Base-by-base conservation (phyloP, 1,284 basidiomycete genomes). In the Boletellus dicymbophilus region DNA sequence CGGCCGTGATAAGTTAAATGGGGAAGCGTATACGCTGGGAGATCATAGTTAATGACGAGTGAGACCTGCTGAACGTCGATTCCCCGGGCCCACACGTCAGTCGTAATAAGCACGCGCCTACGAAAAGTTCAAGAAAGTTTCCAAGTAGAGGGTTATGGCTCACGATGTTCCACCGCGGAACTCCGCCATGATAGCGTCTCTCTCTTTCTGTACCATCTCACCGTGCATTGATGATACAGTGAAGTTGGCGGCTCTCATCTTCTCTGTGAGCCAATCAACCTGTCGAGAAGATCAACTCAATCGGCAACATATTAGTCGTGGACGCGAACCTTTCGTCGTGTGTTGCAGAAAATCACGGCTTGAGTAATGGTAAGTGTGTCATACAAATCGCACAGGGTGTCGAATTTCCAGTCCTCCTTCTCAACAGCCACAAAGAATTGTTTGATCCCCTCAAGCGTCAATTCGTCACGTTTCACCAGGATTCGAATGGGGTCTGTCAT, bases 341-440 rank as follows among this genome's bases (percentile, higher is more conserved):
- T 99, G 77, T 99, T 99, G 77, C 97, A 99, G 79, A 99, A 99
- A 67, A 99, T 98, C 70, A 99, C 96, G 25, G 97, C 96, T 79
- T 99, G 97, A 1, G 97, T 99, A 72, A 99, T 99, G 26, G 97
- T 98, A 45, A 99, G 82, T 18, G 96, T 98, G 72, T 99, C 97
- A 75, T 99, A 99, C 46, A 96, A 73, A 73, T 99, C 97, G 72
- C 95, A 98, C 20, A 99, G 80, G 0, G 96, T 99, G 74, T 99
- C 97, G 63, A 98, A 96, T 71, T 99, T 99, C 96, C 96, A 99
- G 65, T 99, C 97, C 72, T 99, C 97, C 78, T 98, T 98, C 75
- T 99, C 97, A 50, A 99, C 96, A 25, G 96, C 96, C 38, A 99
- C 95, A 73, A 98, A 99, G 81, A 99, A 99, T 69, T 99, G 97